Base-by-base conservation (phyloP, 495 filamentous ascomycete species). In the Annulohypoxylon stygium region DNA sequence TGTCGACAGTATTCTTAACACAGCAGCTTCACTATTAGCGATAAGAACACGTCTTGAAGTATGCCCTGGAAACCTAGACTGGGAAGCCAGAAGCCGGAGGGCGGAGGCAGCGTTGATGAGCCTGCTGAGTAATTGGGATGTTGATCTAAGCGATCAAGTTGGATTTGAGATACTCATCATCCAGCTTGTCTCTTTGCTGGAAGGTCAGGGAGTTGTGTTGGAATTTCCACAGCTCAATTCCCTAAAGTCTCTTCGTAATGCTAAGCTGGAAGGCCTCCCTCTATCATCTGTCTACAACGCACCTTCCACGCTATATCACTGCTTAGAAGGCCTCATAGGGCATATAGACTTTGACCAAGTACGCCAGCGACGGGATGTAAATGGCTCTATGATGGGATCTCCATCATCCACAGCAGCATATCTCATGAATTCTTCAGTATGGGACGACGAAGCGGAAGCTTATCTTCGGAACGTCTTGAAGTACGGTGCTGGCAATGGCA, bases 391-490 rank as follows among this genome's bases (percentile, higher is more conserved):
- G 73, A 77, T 86, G 81, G 82, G 72, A 10, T 87, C 86, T 3
- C 86, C 86, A n/a, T 82, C 86, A 5, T 76, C 74, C 0, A 88
- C 84, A 0, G 81, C 83, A 7, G 83, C 83, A 2, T 86, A 85
- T 61, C 61, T 88, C 25, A 58, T 58, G 54, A 36, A 58, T 10
- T 16, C 33, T 5, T 58, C 54, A 9, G 3, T 33, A 4, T 58
- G 54, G 54, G 54, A 86, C 65, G 54, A 58, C 18, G 33, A 58
- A 33, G 54, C 54, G 1, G 54, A 58, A 14, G 6, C n/a, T 4
- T 60, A 60, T 60, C 36, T 60, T 2, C 43, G 57, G 20, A 41
- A 43, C 37, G 57, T 26, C 26, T 18, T 60, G 5, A 23, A 23
- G 20, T 4, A 45, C 4, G 10, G 20, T n/a, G 2, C 16, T 3